Evolutionary conservation across 257 asterid genomes (phyloP).

Genomic region (Solanum chiquidenum): DNA sequence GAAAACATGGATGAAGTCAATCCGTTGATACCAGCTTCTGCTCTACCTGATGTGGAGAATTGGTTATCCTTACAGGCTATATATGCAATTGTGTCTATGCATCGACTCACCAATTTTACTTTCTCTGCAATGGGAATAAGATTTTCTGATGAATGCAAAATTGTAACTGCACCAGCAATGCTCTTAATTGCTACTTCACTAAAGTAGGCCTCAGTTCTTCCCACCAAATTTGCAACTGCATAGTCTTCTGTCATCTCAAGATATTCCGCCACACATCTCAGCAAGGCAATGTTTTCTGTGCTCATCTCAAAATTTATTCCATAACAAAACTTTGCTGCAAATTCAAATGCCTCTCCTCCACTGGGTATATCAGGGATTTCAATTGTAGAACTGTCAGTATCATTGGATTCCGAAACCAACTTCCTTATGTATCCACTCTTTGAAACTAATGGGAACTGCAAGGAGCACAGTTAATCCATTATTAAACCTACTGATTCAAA

Average conservation of each 20-base stretch:
- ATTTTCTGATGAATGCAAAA: slow-evolving; percentile 51
- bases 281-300: slow-evolving; percentile 63
- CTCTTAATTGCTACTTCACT: slow-evolving; percentile 67
- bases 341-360: slow-evolving; percentile 72
- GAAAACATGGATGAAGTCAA: neutral
- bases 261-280: slow-evolving; percentile 57
- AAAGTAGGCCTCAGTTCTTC: slow-evolving; percentile 51
- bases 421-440: slow-evolving; percentile 69
- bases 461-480: neutral
- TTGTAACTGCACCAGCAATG: slow-evolving; percentile 57
- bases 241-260: slow-evolving; percentile 83
- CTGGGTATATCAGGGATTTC: slow-evolving; percentile 67
- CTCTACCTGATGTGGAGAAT: slow-evolving; percentile 19
- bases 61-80: slow-evolving; percentile 63
- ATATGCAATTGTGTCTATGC: slow-evolving; percentile 57
- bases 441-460: slow-evolving; percentile 76
- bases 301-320: slow-evolving; percentile 67
- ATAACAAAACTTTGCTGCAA: slow-evolving; percentile 75
- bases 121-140: slow-evolving; percentile 60
- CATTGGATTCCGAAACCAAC: slow-evolving; percentile 38
- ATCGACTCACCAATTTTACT: slow-evolving; percentile 57
- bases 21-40: slow-evolving; percentile 13
- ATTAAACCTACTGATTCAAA: neutral
- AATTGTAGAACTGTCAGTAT: slow-evolving; percentile 27
- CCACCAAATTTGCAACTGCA: slow-evolving; percentile 48